Percentiles rank a stretch among this genome's conserved stretches.
Conservation (phyloP, 805 yeast species). For the Brettanomyces sp. region DNA sequence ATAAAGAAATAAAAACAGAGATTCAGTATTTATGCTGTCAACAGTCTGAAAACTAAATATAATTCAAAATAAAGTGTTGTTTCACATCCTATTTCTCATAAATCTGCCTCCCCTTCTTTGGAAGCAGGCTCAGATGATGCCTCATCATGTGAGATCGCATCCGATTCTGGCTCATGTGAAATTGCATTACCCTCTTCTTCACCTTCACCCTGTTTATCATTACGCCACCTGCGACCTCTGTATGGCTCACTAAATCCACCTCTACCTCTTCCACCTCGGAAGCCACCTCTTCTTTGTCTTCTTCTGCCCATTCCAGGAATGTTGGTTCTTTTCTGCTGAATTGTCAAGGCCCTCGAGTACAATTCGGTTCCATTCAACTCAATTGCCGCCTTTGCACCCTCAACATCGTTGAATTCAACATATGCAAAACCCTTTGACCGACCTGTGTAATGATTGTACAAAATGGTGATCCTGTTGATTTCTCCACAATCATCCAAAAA, state of each 20-base stretch:
- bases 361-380: constrained; percentile 54
- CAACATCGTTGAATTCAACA: constrained; percentile 63
- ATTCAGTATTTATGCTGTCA: no score
- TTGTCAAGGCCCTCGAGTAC: constrained; percentile 60
- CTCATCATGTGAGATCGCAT: neutral
- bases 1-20: no score
- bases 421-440: constrained; percentile 83
- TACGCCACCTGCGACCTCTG: constrained; percentile 5
- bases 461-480: constrained; percentile 71
- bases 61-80: no score
- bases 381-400: constrained; percentile 55
- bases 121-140: no score
- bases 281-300: constrained; percentile 28
- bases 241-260: constrained; percentile 6
- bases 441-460: constrained; percentile 62
- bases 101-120: no score
- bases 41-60: no score
- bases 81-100: no score
- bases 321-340: constrained; percentile 69
- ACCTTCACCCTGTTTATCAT: neutral
- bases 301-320: constrained; percentile 44
- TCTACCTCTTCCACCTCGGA: constrained; percentile 7
- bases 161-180: neutral
- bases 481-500: constrained; percentile 62
- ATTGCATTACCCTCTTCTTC: neutral